phyloP scores from a whole-genome alignment of 2,329 filamentous ascomycete genomes.

The Canariomyces notabilis region DNA sequence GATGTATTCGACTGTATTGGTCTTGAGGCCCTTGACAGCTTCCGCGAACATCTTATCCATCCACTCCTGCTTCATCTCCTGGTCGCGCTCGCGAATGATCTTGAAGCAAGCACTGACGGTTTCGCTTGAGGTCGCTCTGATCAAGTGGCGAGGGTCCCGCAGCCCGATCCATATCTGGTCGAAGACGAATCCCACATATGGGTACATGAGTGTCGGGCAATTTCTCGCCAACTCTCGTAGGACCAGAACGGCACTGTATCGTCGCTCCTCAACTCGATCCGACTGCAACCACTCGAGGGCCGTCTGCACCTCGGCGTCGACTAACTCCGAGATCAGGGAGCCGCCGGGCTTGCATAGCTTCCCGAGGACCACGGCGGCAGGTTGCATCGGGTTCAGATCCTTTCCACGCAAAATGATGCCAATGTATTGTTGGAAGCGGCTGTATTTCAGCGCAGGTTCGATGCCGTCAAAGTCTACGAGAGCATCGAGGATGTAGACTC shows the following conservation, averaged over 20 bases:
- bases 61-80: conserved; percentile 79
- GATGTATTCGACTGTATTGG: conserved; percentile 77
- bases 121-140: conserved; percentile 85
- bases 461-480: conserved; percentile 96
- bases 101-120: conserved; percentile 93
- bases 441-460: conserved; percentile 88
- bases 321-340: conserved; percentile 87
- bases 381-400: conserved; percentile 84
- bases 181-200: conserved; percentile 90
- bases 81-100: conserved; percentile 90
- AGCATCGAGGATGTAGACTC: conserved; percentile 84
- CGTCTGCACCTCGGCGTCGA: conserved; percentile 94
- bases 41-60: conserved; percentile 89
- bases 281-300: conserved; percentile 96
- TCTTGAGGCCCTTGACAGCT: conserved; percentile 71
- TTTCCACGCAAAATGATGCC: conserved; percentile 84
- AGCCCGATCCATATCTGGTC: conserved; percentile 95
- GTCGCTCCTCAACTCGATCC: conserved; percentile 85
- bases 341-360: conserved; percentile 89
- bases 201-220: conserved; percentile 91
- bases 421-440: conserved; percentile 86
- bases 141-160: conserved; percentile 82
- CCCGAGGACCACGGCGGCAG: conserved; percentile 82
- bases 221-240: conserved; percentile 87
- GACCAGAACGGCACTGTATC: conserved; percentile 88